Evolutionary conservation across 1,284 basidiomycete species (phyloP).

Genomic region (Rhodotorula sp.): DNA sequence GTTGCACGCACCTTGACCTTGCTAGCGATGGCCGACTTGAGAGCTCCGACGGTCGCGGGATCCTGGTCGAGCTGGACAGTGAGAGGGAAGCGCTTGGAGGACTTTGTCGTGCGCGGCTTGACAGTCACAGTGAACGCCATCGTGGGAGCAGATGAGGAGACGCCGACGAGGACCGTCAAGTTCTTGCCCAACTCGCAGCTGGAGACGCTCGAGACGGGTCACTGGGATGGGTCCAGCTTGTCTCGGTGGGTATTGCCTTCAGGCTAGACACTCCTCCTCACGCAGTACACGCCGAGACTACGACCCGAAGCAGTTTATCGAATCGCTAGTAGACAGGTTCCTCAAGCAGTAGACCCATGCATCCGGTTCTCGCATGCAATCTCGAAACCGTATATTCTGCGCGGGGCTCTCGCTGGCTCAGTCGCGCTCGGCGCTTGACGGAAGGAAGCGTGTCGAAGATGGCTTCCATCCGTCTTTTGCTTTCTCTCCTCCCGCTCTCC

Average conservation of each 20-base stretch:
- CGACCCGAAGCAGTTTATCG: slow-evolving; percentile 50
- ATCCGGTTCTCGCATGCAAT: no score
- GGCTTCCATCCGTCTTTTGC: no score
- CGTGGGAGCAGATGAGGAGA: background rate
- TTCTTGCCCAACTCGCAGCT: slow-evolving; percentile 67
- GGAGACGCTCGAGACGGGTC: slow-evolving; percentile 49
- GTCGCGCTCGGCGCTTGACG: no score
- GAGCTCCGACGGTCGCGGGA: slow-evolving; percentile 48
- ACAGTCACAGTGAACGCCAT: slow-evolving; percentile 23
- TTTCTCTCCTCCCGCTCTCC: no score
- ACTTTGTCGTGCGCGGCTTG: slow-evolving; percentile 21
- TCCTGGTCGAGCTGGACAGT: slow-evolving; percentile 9
- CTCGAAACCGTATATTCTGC: no score
- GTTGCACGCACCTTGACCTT: slow-evolving; percentile 55
- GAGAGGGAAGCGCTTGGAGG: slow-evolving; percentile 35
- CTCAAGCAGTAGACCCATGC: slow-evolving; percentile 8
- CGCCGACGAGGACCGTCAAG: no score
- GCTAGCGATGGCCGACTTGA: slow-evolving; percentile 51
- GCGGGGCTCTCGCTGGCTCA: no score
- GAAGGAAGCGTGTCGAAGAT: no score
- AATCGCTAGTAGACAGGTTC: slow-evolving; percentile 47
- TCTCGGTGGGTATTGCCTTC: no score
- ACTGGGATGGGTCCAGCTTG: slow-evolving; percentile 48
- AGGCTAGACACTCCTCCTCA: no score
- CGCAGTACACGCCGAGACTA: slow-evolving; percentile 47